Evolutionary conservation across 2,329 filamentous ascomycete species (phyloP), one percentile per base, ranked within the genome.

Genomic region (Penicillium sp.): DNA sequence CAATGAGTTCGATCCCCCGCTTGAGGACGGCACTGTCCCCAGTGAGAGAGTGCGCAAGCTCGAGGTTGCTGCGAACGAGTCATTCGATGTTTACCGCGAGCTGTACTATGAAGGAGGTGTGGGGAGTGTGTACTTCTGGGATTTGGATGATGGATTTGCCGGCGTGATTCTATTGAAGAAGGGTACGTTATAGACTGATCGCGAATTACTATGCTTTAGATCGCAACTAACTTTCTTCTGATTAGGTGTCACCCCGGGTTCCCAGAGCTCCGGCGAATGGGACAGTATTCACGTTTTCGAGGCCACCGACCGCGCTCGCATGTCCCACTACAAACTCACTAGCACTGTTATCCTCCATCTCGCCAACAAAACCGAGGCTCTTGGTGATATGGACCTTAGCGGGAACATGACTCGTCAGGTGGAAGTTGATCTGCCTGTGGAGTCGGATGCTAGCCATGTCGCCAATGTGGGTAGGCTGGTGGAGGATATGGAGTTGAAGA

Each of bases 401-500:
- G 94, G 94, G 64, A 97, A 97, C 80, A 94, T 99, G 91, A 97
- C 94, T 56, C 86, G 94, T 59, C 94, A 99, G 80, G 86, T 97
- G 50, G 93, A 99, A 80, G 86, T 89, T 69, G 92, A 97, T 75
- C 81, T 96, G 72, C 85, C 90, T 9, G 90, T 97, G 36, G 91
- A 96, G 65, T 88, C 88, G 68, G 93, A 97, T 75, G 88, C 89
- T 65, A 91, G 89, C 74, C 94, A 99, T 80, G 94, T 99, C 67
- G 90, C 89, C 67, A 99, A 99, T 76, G 90, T 97, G 58, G 94
- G 94, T 55, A 84, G 88, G 61, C 82, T 99, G 71, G 92, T 99
- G 50, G 94, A 99, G 81, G 94, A 99, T 75, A 97, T 99, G 94
- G 94, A 99, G 79, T 85, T 97, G 73, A 96, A 97, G 83, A 97